phyloP scores from a whole-genome alignment of 164 flowering plant genomes.

The Tetracentron sinense region DNA sequence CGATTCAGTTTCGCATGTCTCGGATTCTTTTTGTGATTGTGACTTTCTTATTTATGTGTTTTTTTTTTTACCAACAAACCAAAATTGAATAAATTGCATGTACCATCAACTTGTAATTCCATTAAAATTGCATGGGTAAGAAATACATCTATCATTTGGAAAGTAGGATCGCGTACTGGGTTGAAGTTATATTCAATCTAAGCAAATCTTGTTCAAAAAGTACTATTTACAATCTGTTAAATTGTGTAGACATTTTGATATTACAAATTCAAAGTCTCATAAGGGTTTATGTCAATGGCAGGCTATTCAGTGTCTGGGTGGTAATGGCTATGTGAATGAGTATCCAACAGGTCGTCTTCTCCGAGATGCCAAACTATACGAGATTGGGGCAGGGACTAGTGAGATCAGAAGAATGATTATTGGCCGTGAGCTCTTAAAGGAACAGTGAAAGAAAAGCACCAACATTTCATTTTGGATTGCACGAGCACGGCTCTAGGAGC shows the following conservation, averaged over 20 bases:
- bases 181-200: background rate
- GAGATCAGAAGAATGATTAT: constrained; percentile 94
- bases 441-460: constrained; percentile 26
- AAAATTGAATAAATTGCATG: background rate
- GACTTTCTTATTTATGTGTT: too few relatives aligned
- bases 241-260: background rate
- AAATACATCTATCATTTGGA: too few relatives aligned
- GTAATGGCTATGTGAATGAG: constrained; percentile 95
- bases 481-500: too few relatives aligned
- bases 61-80: background rate
- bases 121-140: background rate
- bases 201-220: background rate
- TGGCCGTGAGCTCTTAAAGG: constrained; percentile 85
- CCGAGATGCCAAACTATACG: constrained; percentile 94
- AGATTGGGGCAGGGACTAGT: constrained; percentile 98
- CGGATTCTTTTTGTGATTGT: too few relatives aligned
- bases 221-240: background rate
- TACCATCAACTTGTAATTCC: background rate
- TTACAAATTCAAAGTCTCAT: background rate
- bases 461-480: too few relatives aligned
- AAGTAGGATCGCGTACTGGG: background rate
- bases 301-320: constrained; percentile 97
- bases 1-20: too few relatives aligned
- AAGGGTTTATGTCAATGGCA: constrained; percentile 21
- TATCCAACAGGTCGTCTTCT: constrained; percentile 92